Evolutionary conservation across 257 asterid genomes (phyloP), one percentile per base, ranked within the genome.

Genomic region (Solanum pimpinellifolium): DNA sequence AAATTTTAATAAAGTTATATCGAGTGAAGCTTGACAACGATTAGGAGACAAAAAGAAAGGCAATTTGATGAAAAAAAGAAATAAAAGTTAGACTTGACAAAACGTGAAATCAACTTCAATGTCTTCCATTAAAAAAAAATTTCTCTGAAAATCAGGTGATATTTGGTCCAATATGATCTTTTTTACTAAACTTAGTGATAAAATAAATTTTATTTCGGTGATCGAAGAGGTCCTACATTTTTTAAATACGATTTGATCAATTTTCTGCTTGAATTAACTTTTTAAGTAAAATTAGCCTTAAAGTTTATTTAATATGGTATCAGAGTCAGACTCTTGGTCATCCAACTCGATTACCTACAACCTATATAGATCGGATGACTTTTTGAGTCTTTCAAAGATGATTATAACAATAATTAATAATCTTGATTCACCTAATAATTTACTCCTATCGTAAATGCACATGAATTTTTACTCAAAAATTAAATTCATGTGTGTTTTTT

Each of bases 101-200:
- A 80, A 47, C 11, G 84, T 80, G 68, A 80, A 80, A 80, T 80
- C 84, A 80, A 80, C 18, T 80, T 80, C 42, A 80, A 47, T 80
- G 84, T 47, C 42, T 80, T 44, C 20, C 66, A 47, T 12, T 15
- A 7, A 11, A 20, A 3, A 10, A 20, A 37, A 0, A 9, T 33
- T 18, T 23, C 15, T 23, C 31, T 27, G 0, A 46, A 9, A 27
- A 25, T 44, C 84, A 78, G 41, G 25, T 47, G 42, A 78, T 46
- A 46, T 78, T 78, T 25, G 41, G 16, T 78, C 42, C 25, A 46
- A 46, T 78, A 27, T 9, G 20, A 46, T 27, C 10, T 9, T 46
- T 16, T 44, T 16, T 9, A 46, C 41, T 46, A 27, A 46, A 65
- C 8, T 62, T 23, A 10, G 69, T 10, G 69, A 23, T 62, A 13